Evolutionary conservation across 148 eudicot genomes (phyloP).

Genomic region (Vaccinium darrowii): DNA sequence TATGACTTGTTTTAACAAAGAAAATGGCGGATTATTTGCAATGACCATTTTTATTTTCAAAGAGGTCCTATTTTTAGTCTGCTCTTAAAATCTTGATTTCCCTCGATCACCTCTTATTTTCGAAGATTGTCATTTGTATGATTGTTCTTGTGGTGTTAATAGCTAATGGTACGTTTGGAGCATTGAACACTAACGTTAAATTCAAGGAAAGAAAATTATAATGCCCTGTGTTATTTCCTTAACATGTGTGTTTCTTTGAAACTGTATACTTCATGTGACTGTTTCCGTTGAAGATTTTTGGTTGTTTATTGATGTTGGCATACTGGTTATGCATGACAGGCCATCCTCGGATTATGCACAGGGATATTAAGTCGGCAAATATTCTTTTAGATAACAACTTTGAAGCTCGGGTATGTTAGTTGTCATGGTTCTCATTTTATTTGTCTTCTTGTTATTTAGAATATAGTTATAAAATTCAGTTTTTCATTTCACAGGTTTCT

Average conservation of each 20-base stretch:
- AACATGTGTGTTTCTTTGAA: neutral
- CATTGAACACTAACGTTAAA: neutral
- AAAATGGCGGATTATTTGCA: neutral
- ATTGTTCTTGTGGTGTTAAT: neutral
- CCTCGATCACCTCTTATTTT: neutral
- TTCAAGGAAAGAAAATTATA: neutral
- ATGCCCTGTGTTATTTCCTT: neutral
- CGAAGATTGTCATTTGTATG: neutral
- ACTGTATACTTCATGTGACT: neutral
- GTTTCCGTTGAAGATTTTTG: neutral
- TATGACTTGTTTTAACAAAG: neutral
- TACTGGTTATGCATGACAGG: slow-evolving; percentile 29
- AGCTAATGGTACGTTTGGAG: neutral
- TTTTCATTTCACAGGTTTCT: slow-evolving; percentile 57
- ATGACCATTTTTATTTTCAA: neutral
- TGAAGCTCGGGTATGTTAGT: slow-evolving; percentile 48
- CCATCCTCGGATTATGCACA: slow-evolving; percentile 50
- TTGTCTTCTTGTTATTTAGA: neutral
- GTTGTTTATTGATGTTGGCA: neutral
- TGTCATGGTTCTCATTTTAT: neutral
- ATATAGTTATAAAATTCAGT: neutral
- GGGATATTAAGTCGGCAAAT: slow-evolving; percentile 59
- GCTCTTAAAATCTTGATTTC: neutral
- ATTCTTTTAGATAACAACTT: slow-evolving; percentile 51
- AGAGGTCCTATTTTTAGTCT: neutral